Conservation (phyloP, 192 early-diverging fungal species). For the Coemansia reversa region DNA sequence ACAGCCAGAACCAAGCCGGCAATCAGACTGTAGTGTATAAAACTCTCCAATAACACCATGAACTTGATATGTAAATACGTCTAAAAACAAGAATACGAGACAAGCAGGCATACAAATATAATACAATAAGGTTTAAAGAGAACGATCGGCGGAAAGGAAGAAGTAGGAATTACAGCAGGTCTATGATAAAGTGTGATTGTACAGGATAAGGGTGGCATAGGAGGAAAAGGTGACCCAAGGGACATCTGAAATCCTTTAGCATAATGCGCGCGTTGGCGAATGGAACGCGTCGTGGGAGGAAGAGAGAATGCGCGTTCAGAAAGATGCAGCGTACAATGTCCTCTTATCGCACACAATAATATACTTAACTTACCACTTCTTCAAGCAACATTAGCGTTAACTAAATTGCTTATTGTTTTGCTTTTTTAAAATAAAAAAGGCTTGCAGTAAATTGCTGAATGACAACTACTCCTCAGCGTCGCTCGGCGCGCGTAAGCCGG, state of each 20-base stretch:
- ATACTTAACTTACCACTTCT: no score
- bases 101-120: no score
- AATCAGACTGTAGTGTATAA: constrained; percentile 27
- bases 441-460: constrained; percentile 3
- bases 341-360: no score
- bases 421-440: no score
- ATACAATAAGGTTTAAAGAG: no score
- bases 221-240: constrained; percentile 1
- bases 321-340: neutral
- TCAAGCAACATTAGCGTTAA: no score
- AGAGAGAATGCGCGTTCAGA: constrained; percentile 1
- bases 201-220: neutral
- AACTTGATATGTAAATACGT: neutral
- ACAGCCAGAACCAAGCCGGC: constrained; percentile 22
- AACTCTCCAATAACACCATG: constrained; percentile 22
- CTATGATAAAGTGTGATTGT: neutral
- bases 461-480: constrained; percentile 37
- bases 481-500: constrained; percentile 38
- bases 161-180: no score
- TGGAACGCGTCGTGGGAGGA: neutral
- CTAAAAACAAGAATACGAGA: no score
- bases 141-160: no score
- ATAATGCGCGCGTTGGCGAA: constrained; percentile 8
- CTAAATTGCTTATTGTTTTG: no score
- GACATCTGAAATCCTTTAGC: constrained; percentile 5